Base-by-base conservation (phyloP, 495 filamentous ascomycete genomes). In the Xylaria nigripes region DNA sequence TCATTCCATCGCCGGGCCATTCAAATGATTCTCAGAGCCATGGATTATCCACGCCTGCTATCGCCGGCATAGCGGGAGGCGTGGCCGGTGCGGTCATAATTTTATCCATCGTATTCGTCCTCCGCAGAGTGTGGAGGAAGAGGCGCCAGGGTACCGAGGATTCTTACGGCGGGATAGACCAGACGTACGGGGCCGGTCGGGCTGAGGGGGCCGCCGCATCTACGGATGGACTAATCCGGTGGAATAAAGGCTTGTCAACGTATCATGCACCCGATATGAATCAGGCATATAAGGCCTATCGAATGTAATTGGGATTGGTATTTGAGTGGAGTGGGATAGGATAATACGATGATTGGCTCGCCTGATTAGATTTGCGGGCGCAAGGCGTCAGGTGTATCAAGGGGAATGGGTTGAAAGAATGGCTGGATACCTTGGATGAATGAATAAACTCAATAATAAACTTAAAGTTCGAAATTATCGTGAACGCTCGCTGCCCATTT, bases 61-160 rank as follows among this genome's bases (percentile, higher is more conserved):
- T 66, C 19, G 61, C 59, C 13, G 64, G 64, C n/a, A 66, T 66
- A 46, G 64, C 64, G 15, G 64, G 64, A 4, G 64, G 64, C 10
- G 59, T 40, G 0, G 61, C 59, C 15, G 64, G 61, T 5, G 45
- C 56, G 1, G 24, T 57, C 24, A 5, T 66, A 22, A 55, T 66
- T 21, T 1, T 60, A 3, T 9, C 49, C 10, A 22, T 34, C 5
- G 29, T 66, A 0, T 50, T 66, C 21, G 55, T 56, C 18, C 64
- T 66, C 12, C 56, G 62, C 13, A 44, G 61, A 3, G 57, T 66
- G 18, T 66, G 64, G 64, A 47, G 61, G 40, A 64, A 59, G 51
- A 56, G 64, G 41, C 57, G 64, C 25, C 52, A 59, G 10, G 64
- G 61, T 0, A 57, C 63, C 36, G 58, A 63, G 34, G 61, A 64